phyloP scores from a whole-genome alignment of 331 rosid species.

The Pyracantha coccinea region DNA sequence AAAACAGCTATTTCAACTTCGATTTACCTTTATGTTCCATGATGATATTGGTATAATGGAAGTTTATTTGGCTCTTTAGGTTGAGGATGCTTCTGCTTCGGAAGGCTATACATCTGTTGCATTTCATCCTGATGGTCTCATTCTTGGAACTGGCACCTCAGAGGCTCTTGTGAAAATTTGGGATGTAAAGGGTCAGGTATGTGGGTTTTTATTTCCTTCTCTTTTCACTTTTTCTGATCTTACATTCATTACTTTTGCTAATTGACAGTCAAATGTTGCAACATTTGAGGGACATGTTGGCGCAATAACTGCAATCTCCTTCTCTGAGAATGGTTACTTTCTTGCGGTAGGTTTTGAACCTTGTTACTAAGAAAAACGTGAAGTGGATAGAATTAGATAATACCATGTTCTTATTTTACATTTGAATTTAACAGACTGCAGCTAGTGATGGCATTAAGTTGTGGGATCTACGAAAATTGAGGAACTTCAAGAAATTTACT shows the following conservation, averaged over 20 bases:
- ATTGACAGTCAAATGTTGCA: conserved; percentile 83
- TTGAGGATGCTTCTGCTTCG: conserved; percentile 38
- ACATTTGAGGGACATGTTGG: conserved; percentile 92
- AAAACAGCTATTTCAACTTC: no score
- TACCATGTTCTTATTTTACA: conserved; percentile 14
- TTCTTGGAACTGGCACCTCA: conserved; percentile 97
- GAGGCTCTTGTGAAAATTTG: conserved; percentile 87
- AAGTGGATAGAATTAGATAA: background rate
- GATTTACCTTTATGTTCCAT: no score
- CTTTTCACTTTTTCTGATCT: background rate
- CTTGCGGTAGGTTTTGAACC: conserved; percentile 65
- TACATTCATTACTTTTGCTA: conserved; percentile 4
- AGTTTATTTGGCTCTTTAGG: conserved; percentile 31
- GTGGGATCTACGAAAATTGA: conserved; percentile 96
- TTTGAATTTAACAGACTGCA: conserved; percentile 65
- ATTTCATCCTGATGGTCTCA: conserved; percentile 98
- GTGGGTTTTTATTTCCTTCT: background rate
- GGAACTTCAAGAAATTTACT: conserved; percentile 75
- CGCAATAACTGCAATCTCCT: conserved; percentile 82
- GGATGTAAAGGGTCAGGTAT: conserved; percentile 98
- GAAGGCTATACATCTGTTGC: conserved; percentile 96
- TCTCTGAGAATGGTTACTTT: conserved; percentile 98
- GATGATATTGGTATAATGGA: background rate
- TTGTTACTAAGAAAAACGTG: background rate
- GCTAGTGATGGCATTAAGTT: conserved; percentile 96